phyloP scores from a whole-genome alignment of 2,329 filamentous ascomycete genomes.

The Colletotrichum limetticola region DNA sequence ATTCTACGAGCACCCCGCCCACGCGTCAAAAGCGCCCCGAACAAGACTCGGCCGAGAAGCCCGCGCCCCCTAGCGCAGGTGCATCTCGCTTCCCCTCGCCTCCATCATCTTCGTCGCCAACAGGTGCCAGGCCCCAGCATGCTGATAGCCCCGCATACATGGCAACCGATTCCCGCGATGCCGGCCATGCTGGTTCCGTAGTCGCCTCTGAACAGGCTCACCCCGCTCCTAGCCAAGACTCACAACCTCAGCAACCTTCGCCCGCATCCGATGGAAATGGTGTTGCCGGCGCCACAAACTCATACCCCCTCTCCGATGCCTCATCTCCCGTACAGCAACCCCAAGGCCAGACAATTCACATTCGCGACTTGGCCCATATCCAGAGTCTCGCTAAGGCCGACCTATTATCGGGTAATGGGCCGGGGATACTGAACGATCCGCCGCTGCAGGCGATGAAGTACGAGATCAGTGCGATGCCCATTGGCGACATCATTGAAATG shows the following conservation, averaged over 20 bases:
- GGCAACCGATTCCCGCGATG: conserved; percentile 51
- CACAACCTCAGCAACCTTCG: conserved; percentile 46
- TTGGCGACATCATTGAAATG: conserved; percentile 98
- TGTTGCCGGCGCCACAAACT: conserved; percentile 37
- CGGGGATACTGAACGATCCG: conserved; percentile 62
- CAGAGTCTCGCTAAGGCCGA: conserved; percentile 88
- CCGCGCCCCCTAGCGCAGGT: conserved; percentile 48
- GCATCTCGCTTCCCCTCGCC: conserved; percentile 64
- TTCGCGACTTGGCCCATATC: conserved; percentile 91
- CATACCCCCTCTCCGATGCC: conserved; percentile 40
- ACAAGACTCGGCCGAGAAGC: conserved; percentile 33
- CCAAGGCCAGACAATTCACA: conserved; percentile 70
- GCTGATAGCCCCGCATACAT: conserved; percentile 56
- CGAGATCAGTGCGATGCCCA: conserved; percentile 97
- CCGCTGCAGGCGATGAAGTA: conserved; percentile 74
- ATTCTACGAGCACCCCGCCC: conserved; percentile 29
- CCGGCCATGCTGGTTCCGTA: conserved; percentile 19
- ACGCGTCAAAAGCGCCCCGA: conserved; percentile 31
- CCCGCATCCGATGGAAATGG: conserved; percentile 47
- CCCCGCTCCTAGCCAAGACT: conserved; percentile 39
- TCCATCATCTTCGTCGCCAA: conserved; percentile 63
- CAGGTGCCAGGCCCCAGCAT: conserved; percentile 52
- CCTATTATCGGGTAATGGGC: conserved; percentile 63
- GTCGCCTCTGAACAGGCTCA: conserved; percentile 12
- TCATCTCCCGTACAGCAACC: conserved; percentile 41